These are phyloP conservation scores for Raddia guianensis DNA, from an alignment of 176 grass and related monocot genomes.

Conservation along the genomic window DNA sequence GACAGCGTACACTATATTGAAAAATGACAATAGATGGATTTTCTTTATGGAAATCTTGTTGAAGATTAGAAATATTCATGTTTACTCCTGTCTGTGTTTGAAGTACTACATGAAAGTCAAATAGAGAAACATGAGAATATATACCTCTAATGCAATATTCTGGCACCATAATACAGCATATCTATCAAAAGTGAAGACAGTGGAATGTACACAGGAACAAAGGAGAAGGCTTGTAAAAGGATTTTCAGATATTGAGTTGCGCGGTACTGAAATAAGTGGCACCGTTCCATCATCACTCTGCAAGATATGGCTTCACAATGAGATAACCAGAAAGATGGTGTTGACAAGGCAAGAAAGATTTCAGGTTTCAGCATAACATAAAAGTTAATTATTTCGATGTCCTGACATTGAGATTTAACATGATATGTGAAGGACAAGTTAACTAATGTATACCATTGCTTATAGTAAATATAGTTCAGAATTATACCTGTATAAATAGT, in stretches of 20 bases:
- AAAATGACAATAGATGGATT: neutral
- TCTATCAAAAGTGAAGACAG: slow-evolving; percentile 48
- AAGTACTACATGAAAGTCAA: slow-evolving; percentile 21
- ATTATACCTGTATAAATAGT: slow-evolving; percentile 81
- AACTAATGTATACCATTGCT: neutral
- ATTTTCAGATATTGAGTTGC: slow-evolving; percentile 89
- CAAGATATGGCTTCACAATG: slow-evolving; percentile 39
- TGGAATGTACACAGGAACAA: slow-evolving; percentile 68
- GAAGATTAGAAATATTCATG: neutral
- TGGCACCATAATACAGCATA: slow-evolving; percentile 69
- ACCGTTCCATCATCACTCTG: slow-evolving; percentile 90
- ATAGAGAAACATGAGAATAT: slow-evolving; percentile 43
- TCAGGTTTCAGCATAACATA: neutral
- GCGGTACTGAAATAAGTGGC: slow-evolving; percentile 78
- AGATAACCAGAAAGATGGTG: slow-evolving; percentile 39
- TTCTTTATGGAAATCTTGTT: slow-evolving; percentile 6
- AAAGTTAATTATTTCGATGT: slow-evolving; percentile 12
- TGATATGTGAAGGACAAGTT: neutral
- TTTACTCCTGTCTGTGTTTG: slow-evolving; percentile 10
- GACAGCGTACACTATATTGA: neutral
- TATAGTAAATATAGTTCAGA: slow-evolving; percentile 25
- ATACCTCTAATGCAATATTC: slow-evolving; percentile 93
- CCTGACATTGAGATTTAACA: neutral
- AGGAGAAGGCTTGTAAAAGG: slow-evolving; percentile 96
- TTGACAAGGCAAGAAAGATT: slow-evolving; percentile 3